Conservation (phyloP, 2,329 filamentous ascomycete genomes). For the Claviceps sp. region DNA sequence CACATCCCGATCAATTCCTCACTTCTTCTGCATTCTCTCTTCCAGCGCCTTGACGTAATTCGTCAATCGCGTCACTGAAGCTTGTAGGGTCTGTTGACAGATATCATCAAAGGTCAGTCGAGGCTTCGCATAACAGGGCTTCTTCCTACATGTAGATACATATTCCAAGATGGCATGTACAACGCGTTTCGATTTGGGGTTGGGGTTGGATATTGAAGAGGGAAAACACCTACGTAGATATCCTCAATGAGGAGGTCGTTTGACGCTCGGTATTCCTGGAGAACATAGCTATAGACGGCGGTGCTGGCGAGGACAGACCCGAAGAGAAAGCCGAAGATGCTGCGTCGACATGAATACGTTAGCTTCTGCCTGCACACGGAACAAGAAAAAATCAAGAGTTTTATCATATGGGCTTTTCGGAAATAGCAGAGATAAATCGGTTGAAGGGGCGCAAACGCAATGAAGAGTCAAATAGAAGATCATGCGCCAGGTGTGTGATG, state of each 20-base stretch:
- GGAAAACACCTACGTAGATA: constrained; percentile 66
- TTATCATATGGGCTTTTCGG: no score
- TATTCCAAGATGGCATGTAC: no score
- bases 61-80: constrained; percentile 74
- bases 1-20: not conserved
- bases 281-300: constrained; percentile 80
- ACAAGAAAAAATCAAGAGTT: no score
- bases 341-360: constrained; percentile 22
- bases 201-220: not conserved
- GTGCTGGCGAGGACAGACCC: constrained; percentile 68
- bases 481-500: no score
- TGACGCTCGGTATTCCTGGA: constrained; percentile 85
- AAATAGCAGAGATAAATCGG: no score
- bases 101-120: no score
- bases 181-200: no score
- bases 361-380: not conserved
- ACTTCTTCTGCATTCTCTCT: constrained; percentile 52
- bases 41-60: constrained; percentile 73
- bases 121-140: no score
- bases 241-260: constrained; percentile 92
- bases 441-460: no score
- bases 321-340: constrained; percentile 82
- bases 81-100: constrained; percentile 59
- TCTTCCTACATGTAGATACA: no score
- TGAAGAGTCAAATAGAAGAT: no score